Evolutionary conservation across 2,329 filamentous ascomycete genomes (phyloP), one percentile per base, ranked within the genome.

Genomic region (Conoideocrella luteorostrata): DNA sequence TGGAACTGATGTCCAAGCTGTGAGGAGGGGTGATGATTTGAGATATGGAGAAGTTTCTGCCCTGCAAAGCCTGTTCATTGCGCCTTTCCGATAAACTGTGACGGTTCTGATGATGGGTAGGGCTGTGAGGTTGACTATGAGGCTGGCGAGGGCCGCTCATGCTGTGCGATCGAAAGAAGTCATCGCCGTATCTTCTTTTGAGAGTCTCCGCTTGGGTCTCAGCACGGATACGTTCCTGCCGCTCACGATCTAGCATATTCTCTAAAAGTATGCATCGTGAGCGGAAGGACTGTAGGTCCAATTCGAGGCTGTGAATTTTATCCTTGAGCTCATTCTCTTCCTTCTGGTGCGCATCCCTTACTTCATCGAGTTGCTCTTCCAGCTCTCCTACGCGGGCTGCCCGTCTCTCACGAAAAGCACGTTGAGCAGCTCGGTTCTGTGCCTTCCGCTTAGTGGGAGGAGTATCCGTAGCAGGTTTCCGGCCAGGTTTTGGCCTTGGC

Each of bases 391-490:
- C 87, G 30, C 88, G 85, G 20, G 88, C 87, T 2, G 88, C 88
- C 50, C 91, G 80, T 46, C 91, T 77, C 66, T 95, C 89, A 26
- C 91, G 78, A 65, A 97, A 97, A 1, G 86, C 88, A 46, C 91
- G 75, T 68, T 97, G 91, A 3, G 91, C 91, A 37, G 88, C 86
- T 47, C 93, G 79, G 64, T 97, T 97, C 68, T 97, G 93, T 2
- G 88, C 86, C 71, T 96, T 94, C 52, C 93, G 81, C 69, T 95
- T 95, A 34, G 89, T 95, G 2, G 87, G 86, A 12, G 90, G 89
- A 41, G 90, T 94, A 60, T 96, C 90, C 28, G 88, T 94, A 37
- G 88, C 88, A 3, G 91, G 90, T 73, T 97, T 97, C 54, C 91
- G 82, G 39, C 91, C 91, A 18, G 93, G 91, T 72, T 90, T 91